Evolutionary conservation across 2,329 filamentous ascomycete genomes (phyloP).

Genomic region (Allantophomopsis cytisporea): DNA sequence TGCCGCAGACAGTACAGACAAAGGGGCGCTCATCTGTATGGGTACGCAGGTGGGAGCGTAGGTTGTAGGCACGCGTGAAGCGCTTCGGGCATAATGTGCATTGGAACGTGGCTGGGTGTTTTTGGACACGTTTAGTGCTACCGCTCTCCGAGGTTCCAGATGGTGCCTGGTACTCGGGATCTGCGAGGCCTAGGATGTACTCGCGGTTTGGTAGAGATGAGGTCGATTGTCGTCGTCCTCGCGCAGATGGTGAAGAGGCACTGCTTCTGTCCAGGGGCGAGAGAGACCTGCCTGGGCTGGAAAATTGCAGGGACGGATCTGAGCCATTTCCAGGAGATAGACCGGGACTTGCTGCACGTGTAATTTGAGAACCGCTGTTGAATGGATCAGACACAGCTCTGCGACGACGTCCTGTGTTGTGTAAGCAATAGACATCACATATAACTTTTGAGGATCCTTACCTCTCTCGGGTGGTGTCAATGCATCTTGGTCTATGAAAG

Average conservation of each 20-base stretch:
- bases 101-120: constrained; percentile 95
- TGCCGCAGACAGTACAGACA: constrained; percentile 91
- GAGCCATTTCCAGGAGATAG: constrained; percentile 39
- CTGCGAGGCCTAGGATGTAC: constrained; percentile 82
- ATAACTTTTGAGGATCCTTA: constrained; percentile 20
- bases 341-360: constrained; percentile 34
- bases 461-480: constrained; percentile 69
- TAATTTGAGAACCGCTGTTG: constrained; percentile 21
- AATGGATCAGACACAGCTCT: constrained; percentile 20
- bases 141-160: constrained; percentile 38
- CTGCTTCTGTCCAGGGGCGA: constrained; percentile 43
- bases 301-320: constrained; percentile 30
- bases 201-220: constrained; percentile 44
- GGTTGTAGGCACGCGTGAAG: constrained; percentile 92
- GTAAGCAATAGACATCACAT: constrained; percentile 5
- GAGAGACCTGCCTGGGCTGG: constrained; percentile 34
- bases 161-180: constrained; percentile 67
- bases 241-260: constrained; percentile 25
- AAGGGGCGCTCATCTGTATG: constrained; percentile 97
- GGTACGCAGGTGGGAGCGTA: constrained; percentile 87
- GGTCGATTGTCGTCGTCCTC: constrained; percentile 44
- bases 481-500: constrained; percentile 58
- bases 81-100: constrained; percentile 87
- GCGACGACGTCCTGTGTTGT: constrained; percentile 16
- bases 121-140: constrained; percentile 72